Conservation (phyloP, 1,284 basidiomycete species). For the Uromyces viciae-fabae region DNA sequence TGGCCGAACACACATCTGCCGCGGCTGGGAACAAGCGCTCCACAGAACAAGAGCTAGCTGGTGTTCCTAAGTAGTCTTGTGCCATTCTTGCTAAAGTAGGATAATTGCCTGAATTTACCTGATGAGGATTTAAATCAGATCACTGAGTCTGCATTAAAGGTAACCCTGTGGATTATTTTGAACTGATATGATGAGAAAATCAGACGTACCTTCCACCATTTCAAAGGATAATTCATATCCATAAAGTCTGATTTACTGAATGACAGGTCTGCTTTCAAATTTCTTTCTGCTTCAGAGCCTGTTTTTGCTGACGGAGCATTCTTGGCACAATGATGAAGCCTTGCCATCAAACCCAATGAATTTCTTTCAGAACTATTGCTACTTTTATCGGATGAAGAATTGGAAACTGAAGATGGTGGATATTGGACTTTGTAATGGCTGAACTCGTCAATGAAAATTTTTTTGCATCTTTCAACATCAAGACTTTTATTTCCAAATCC, state of each 20-base stretch:
- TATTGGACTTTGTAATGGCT: not conserved
- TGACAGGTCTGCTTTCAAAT: not conserved
- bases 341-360: not conserved
- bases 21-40: conserved; percentile 15
- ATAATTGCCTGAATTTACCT: no score
- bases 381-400: no score
- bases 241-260: not conserved
- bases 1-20: not conserved
- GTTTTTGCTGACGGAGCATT: not conserved
- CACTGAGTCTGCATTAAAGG: no score
- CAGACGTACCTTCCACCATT: not conserved
- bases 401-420: not conserved
- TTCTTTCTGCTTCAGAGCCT: not conserved
- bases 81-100: not conserved
- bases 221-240: not conserved
- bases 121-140: no score
- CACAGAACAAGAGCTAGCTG: not conserved
- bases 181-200: no score
- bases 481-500: not conserved
- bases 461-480: not conserved
- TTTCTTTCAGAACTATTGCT: not conserved
- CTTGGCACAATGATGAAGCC: not conserved
- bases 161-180: no score
- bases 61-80: not conserved
- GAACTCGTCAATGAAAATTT: not conserved